phyloP scores from a whole-genome alignment of 345 rosid species.

The Moricandia moricandioides region DNA sequence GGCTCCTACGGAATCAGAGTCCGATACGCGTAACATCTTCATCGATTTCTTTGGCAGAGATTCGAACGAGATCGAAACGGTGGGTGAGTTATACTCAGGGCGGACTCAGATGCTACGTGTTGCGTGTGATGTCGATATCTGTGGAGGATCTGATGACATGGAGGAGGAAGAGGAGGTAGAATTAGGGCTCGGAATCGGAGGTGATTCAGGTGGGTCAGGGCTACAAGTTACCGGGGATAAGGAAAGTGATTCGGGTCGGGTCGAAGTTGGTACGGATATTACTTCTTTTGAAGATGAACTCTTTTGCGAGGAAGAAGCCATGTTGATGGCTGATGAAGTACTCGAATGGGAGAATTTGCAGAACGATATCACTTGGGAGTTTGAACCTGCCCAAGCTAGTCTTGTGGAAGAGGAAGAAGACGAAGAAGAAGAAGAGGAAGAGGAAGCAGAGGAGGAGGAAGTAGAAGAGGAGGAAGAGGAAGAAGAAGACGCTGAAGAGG shows the following conservation, averaged over 20 bases:
- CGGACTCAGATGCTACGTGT: slow-evolving; percentile 5
- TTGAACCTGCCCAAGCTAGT: neutral
- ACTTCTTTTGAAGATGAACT: neutral
- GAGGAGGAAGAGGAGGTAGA: slow-evolving; percentile 1
- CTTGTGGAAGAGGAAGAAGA: neutral
- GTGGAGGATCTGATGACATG: neutral
- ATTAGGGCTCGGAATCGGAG: slow-evolving; percentile 31
- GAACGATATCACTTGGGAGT: slow-evolving; percentile 5
- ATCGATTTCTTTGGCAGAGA: slow-evolving; percentile 28
- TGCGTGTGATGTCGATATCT: neutral
- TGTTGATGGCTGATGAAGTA: slow-evolving; percentile 24
- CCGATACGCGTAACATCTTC: slow-evolving; percentile 1
- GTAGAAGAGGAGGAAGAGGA: slow-evolving; percentile 1
- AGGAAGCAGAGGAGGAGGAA: neutral
- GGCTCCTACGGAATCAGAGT: neutral
- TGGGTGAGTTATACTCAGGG: no score
- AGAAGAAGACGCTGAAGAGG: neutral
- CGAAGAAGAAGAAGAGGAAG: neutral
- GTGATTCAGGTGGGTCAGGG: neutral
- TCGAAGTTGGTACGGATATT: neutral
- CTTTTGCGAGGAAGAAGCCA: slow-evolving; percentile 8
- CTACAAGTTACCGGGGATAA: slow-evolving; percentile 16
- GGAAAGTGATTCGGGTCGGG: slow-evolving; percentile 27
- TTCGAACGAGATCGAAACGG: neutral
- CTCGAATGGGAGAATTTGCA: neutral